phyloP scores from a whole-genome alignment of 305 asterid species.

The Withania somnifera region DNA sequence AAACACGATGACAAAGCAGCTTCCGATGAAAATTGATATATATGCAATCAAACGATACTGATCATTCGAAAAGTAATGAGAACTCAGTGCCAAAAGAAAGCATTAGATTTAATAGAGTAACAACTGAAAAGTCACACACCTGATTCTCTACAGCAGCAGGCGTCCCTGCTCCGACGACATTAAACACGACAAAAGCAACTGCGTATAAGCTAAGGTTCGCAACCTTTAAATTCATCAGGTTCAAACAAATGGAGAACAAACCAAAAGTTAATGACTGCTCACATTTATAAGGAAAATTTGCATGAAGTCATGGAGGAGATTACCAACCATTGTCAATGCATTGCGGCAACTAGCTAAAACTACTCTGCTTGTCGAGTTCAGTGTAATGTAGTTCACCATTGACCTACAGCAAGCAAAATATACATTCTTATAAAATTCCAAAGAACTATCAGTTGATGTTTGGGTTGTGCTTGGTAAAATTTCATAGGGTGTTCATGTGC shows the following conservation, averaged over 20 bases:
- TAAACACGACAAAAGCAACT: slow-evolving; percentile 65
- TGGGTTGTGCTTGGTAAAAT: not conserved
- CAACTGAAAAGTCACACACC: slow-evolving; percentile 24
- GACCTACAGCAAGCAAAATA: slow-evolving; percentile 45
- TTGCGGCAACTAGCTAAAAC: slow-evolving; percentile 85
- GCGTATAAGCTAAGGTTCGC: slow-evolving; percentile 81
- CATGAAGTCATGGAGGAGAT: slow-evolving; percentile 5
- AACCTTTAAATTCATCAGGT: slow-evolving; percentile 32
- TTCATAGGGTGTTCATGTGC: not conserved
- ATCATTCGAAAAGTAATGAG: slow-evolving; percentile 16
- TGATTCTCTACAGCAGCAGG: slow-evolving; percentile 46
- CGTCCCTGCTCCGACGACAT: slow-evolving; percentile 27
- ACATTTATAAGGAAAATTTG: not conserved
- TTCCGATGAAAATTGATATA: slow-evolving; percentile 60
- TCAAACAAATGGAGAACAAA: slow-evolving; percentile 10
- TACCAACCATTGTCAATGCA: slow-evolving; percentile 78
- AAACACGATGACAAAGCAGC: slow-evolving; percentile 61
- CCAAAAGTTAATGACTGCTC: not conserved
- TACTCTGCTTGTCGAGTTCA: slow-evolving; percentile 83
- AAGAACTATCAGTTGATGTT: not conserved
- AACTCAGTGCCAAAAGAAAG: not conserved
- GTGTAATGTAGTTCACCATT: slow-evolving; percentile 92
- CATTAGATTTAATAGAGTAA: slow-evolving; percentile 2
- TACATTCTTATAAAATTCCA: not conserved
- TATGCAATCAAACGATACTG: slow-evolving; percentile 90